These are phyloP conservation scores for Aphanomyces euteiches DNA, from an alignment of 352 stramenopile genomes.

Conservation along the genomic window DNA sequence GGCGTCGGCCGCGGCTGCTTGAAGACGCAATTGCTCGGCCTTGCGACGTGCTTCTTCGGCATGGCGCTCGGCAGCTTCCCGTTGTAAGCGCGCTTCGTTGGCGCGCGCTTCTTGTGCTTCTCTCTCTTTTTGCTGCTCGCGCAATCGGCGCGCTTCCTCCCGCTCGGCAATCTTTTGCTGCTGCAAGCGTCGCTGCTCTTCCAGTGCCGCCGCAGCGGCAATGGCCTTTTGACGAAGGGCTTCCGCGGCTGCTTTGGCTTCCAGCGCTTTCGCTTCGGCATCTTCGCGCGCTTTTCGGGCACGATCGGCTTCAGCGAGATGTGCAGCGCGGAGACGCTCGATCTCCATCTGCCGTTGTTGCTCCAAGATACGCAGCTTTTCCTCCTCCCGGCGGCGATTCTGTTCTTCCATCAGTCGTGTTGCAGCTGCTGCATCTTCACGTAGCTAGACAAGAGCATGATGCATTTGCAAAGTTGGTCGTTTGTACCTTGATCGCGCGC, in stretches of 20 bases:
- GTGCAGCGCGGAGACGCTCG: conserved; percentile 20
- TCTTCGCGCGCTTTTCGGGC: conserved; percentile 60
- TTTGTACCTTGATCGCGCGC: conserved; percentile 26
- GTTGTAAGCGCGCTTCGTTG: conserved; percentile 36
- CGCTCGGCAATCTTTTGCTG: conserved; percentile 21
- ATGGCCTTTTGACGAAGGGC: conserved; percentile 49
- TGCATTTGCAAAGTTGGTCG: background rate
- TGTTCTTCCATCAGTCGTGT: conserved; percentile 27
- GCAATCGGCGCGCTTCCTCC: conserved; percentile 21
- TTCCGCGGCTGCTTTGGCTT: conserved; percentile 56
- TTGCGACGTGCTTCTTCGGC: conserved; percentile 54
- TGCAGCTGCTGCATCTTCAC: conserved; percentile 25
- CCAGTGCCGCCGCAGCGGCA: conserved; percentile 16
- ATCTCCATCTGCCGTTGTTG: conserved; percentile 24
- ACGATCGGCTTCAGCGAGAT: conserved; percentile 48
- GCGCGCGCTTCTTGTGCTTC: conserved; percentile 12
- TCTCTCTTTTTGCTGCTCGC: conserved; percentile 17
- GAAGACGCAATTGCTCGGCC: conserved; percentile 54
- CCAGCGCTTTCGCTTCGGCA: conserved; percentile 55
- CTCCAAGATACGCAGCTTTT: conserved; percentile 20
- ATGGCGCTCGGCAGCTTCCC: conserved; percentile 50
- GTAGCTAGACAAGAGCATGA: conserved; percentile 1
- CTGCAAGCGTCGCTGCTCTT: conserved; percentile 19
- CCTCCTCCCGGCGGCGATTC: conserved; percentile 28
- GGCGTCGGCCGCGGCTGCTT: conserved; percentile 38